Evolutionary conservation across 805 yeast species (phyloP).

Genomic region (Myxozyma vanderwaltii): DNA sequence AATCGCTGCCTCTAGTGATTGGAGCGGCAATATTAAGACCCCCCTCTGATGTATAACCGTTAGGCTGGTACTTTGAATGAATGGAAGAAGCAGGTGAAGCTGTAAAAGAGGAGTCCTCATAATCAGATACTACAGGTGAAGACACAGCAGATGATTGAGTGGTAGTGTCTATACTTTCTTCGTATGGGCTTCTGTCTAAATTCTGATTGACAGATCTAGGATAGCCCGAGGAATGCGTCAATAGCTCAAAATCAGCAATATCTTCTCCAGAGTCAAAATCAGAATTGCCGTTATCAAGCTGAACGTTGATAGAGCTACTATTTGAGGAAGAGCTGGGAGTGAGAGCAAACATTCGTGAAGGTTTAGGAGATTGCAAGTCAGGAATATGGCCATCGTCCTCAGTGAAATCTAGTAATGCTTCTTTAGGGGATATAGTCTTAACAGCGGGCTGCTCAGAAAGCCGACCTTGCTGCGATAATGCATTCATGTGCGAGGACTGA

Average conservation of each 20-base stretch:
- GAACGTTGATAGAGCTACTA: conserved; percentile 9
- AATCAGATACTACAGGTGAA: conserved; percentile 22
- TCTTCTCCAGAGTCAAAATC: conserved; percentile 22
- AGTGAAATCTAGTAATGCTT: conserved; percentile 26
- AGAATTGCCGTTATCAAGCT: conserved; percentile 8
- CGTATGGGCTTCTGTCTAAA: neutral
- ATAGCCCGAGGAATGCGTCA: conserved; percentile 6
- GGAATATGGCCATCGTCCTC: conserved; percentile 4
- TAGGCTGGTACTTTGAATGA: conserved; percentile 3
- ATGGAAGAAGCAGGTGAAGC: conserved; percentile 21
- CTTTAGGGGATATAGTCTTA: conserved; percentile 32
- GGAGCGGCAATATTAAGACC: conserved; percentile 9
- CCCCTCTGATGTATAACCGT: neutral
- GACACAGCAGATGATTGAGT: conserved; percentile 21
- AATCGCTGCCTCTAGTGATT: neutral
- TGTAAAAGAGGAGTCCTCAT: conserved; percentile 15
- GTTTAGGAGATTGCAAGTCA: conserved; percentile 1
- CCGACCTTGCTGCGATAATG: neutral
- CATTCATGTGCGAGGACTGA: neutral
- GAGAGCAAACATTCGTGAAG: conserved; percentile 17
- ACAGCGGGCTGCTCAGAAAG: conserved; percentile 10
- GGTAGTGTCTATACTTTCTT: neutral
- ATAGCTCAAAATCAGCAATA: conserved; percentile 10
- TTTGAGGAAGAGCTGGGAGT: conserved; percentile 26
- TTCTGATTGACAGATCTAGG: conserved; percentile 1